Percentiles rank a stretch among this genome's conserved stretches.
phyloP scores from a whole-genome alignment of 2,329 filamentous ascomycete species.

The Curvularia spicifera region DNA sequence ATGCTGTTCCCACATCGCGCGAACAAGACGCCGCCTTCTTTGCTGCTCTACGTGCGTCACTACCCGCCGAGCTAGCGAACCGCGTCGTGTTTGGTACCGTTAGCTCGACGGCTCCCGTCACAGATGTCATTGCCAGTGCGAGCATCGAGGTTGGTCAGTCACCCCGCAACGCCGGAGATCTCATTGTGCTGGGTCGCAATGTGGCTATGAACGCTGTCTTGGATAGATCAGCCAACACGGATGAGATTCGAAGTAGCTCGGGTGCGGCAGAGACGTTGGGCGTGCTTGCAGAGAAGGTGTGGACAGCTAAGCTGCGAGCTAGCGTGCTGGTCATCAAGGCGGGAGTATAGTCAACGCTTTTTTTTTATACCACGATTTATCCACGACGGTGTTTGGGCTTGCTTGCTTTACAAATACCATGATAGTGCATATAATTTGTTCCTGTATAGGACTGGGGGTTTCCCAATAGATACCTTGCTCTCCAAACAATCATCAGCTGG shows the following conservation, averaged over 20 bases:
- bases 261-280: constrained; percentile 59
- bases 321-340: constrained; percentile 76
- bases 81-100: constrained; percentile 66
- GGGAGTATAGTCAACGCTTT: constrained; percentile 16
- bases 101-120: constrained; percentile 40
- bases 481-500: not conserved
- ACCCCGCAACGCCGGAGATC: constrained; percentile 70
- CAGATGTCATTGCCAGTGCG: constrained; percentile 61
- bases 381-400: not conserved
- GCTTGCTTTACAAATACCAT: not conserved
- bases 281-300: constrained; percentile 65
- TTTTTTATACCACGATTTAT: not conserved
- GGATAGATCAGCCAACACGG: constrained; percentile 49
- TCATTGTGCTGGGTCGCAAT: constrained; percentile 70
- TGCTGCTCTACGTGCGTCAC: constrained; percentile 61
- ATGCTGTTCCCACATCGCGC: constrained; percentile 15
- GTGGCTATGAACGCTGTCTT: constrained; percentile 28
- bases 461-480: not conserved
- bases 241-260: constrained; percentile 41
- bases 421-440: not conserved
- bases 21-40: constrained; percentile 64
- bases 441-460: not conserved
- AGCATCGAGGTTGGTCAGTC: constrained; percentile 65
- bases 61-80: constrained; percentile 58
- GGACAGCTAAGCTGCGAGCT: constrained; percentile 64